Percentiles rank a stretch among this genome's conserved stretches.
Conservation (phyloP, 345 rosid species). For the Syzygium grande region DNA sequence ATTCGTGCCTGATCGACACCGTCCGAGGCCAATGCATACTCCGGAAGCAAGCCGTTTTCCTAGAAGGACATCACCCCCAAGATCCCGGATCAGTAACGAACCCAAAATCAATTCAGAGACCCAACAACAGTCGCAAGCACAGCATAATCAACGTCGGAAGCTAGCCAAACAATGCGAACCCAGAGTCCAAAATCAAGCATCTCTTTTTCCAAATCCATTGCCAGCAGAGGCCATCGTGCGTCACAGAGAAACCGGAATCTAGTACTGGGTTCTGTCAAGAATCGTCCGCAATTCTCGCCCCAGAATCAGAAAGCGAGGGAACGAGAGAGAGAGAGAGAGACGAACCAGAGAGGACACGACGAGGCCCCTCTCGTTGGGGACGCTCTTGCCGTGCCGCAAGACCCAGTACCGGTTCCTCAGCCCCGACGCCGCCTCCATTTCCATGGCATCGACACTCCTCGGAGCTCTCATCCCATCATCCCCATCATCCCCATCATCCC, state of each 20-base stretch:
- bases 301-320: neutral
- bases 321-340: neutral
- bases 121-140: neutral
- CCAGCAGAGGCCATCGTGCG: neutral
- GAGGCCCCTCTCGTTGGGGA: constrained; percentile 84
- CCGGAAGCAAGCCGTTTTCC: constrained; percentile 70
- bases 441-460: neutral
- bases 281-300: neutral
- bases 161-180: neutral
- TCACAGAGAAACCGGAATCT: neutral
- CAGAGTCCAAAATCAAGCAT: neutral
- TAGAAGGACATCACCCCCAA: constrained; percentile 2
- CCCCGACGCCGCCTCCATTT: constrained; percentile 22
- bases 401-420: constrained; percentile 66
- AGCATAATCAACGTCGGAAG: neutral
- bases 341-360: constrained; percentile 69
- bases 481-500: neutral
- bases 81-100: neutral
- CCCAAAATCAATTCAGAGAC: neutral
- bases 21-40: constrained; percentile 61
- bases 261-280: neutral
- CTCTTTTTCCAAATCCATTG: neutral
- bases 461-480: neutral
- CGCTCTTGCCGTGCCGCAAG: constrained; percentile 79
- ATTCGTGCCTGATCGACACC: constrained; percentile 68